Evolutionary conservation across 2,329 filamentous ascomycete genomes (phyloP), one percentile per base, ranked within the genome.

Genomic region (Acrocalymma vagum): DNA sequence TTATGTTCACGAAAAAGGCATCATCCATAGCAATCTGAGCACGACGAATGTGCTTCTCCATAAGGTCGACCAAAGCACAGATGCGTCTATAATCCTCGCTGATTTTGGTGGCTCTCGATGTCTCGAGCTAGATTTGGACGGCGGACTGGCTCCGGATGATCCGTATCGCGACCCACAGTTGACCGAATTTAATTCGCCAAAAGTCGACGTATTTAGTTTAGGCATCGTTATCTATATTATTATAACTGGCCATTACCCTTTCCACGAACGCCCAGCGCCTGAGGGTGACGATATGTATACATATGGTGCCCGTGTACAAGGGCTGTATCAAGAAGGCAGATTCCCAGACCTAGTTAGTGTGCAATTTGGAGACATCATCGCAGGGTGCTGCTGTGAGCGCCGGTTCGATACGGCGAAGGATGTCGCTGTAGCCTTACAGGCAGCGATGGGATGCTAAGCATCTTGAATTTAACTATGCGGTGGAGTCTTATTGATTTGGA

Each of bases 51-150:
- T 48, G 7, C 45, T 52, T 43, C 33, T 52, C n/a, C 37, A 48
- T 29, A 21, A 33, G 11, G 29, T 37, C 16, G 21, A 29, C 17
- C 11, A 36, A 13, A 41, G 4, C 31, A 17, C 27, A 28, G 39
- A 51, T 14, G n/a, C n/a, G n/a, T n/a, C n/a, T n/a, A 23, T 45
- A 24, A 9, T 45, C 32, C 48, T 52, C 15, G 34, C 37, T n/a
- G 41, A 52, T 23, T 52, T 52, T 43, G 41, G 48, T 11, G 38
- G 41, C 37, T 48, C 41, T 24, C 39, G 24, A 45, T 52, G 45
- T 31, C 6, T n/a, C 8, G 41, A 28, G 16, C 40, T 52, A 13
- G 16, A 20, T 28, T 20, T 52, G 24, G 11, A 40, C 22, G 42
- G 45, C 29, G 13, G 24, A 1, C 37, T 48, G 11, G 29, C 48